A percentile compares a stretch with the other conserved stretches of the same genome.
Evolutionary conservation across 768 basidiomycete genomes (phyloP).

Genomic region (Inosperma sp.): DNA sequence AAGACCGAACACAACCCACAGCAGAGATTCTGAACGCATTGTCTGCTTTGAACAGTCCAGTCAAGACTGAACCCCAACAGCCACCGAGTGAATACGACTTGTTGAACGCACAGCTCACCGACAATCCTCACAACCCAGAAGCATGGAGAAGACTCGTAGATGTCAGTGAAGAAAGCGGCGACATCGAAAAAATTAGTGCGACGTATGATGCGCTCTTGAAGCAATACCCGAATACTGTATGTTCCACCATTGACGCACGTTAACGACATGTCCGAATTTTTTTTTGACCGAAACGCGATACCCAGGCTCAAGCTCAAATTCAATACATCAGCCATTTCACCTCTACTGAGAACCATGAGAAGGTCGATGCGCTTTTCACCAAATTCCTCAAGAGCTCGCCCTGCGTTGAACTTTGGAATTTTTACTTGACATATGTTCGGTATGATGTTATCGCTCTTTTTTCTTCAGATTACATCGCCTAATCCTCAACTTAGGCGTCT

Average conservation of each 20-base stretch:
- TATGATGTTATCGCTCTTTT: constrained; percentile 35
- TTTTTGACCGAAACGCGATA: background rate
- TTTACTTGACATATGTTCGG: constrained; percentile 92
- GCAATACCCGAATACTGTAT: constrained; percentile 89
- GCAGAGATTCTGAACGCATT: constrained; percentile 35
- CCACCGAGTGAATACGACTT: constrained; percentile 65
- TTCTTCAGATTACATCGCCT: constrained; percentile 14
- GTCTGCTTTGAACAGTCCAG: constrained; percentile 19
- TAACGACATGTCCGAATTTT: constrained; percentile 6
- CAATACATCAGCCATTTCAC: constrained; percentile 78
- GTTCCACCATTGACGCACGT: constrained; percentile 29
- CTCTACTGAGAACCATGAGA: constrained; percentile 57
- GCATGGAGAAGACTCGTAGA: constrained; percentile 75
- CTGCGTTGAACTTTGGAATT: constrained; percentile 87
- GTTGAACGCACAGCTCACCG: constrained; percentile 54
- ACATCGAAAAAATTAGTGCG: constrained; percentile 74
- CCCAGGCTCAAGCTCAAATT: constrained; percentile 76
- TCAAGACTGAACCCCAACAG: constrained; percentile 29
- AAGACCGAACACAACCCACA: constrained; percentile 31
- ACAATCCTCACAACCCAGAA: constrained; percentile 71
- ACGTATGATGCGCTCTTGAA: constrained; percentile 80
- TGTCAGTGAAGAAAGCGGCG: constrained; percentile 69
- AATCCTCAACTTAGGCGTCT: constrained; percentile 45
- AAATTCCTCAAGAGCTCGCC: constrained; percentile 81
- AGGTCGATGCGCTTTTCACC: constrained; percentile 87